phyloP scores from a whole-genome alignment of 208 protist species.

The Endotrypanum monterogeii region DNA sequence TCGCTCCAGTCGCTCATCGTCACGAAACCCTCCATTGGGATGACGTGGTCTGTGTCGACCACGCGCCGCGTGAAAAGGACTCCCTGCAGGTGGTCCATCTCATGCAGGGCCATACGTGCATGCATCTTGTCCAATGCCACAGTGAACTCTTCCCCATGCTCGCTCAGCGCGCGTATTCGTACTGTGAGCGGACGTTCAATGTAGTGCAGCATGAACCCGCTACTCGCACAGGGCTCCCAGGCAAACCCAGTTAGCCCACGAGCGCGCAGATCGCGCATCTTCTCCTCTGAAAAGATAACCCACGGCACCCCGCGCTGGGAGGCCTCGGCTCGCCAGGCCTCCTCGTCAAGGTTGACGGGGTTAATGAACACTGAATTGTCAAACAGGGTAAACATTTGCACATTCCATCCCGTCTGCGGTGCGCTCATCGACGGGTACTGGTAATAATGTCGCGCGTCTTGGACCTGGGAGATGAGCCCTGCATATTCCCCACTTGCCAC shows the following conservation, averaged over 20 bases:
- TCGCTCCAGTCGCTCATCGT: conserved; percentile 90
- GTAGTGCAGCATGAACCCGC: conserved; percentile 89
- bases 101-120: conserved; percentile 84
- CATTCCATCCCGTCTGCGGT: conserved; percentile 90
- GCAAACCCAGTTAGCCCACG: conserved; percentile 71
- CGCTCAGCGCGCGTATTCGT: conserved; percentile 51
- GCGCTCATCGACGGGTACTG: conserved; percentile 88
- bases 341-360: conserved; percentile 76
- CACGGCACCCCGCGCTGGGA: conserved; percentile 29
- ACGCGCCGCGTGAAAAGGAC: conserved; percentile 86
- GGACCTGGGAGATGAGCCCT: conserved; percentile 69
- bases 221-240: conserved; percentile 92
- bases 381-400: conserved; percentile 88
- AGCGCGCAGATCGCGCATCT: conserved; percentile 51
- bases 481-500: conserved; percentile 53
- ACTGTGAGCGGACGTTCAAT: conserved; percentile 85
- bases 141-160: conserved; percentile 42
- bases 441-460: conserved; percentile 76
- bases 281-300: conserved; percentile 47
- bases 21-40: conserved; percentile 86
- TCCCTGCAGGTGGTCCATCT: conserved; percentile 84
- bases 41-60: conserved; percentile 85
- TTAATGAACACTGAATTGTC: conserved; percentile 86
- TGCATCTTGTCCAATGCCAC: conserved; percentile 66
- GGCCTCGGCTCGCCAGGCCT: conserved; percentile 38